Percentiles rank a stretch among this genome's conserved stretches.
Evolutionary conservation across 805 yeast genomes (phyloP).

Genomic region (Yarrowia alimentaria): DNA sequence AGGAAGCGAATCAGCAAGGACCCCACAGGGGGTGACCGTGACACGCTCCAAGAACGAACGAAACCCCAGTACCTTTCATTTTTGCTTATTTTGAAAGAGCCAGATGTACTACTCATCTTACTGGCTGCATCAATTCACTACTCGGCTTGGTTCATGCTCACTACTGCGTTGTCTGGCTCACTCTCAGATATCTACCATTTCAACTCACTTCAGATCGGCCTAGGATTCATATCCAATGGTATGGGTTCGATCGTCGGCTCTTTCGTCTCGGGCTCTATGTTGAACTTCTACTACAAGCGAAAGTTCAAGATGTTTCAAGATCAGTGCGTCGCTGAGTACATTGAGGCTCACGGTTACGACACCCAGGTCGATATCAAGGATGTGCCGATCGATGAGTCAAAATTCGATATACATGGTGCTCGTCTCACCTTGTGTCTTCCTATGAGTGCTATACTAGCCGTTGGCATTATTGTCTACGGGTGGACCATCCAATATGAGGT

Average conservation of each 20-base stretch:
- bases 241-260: conserved; percentile 62
- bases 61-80: conserved; percentile 2
- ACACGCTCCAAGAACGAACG: not conserved
- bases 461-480: conserved; percentile 56
- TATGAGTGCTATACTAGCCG: conserved; percentile 45
- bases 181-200: conserved; percentile 52
- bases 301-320: conserved; percentile 31
- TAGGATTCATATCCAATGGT: conserved; percentile 74
- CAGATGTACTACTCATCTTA: conserved; percentile 49
- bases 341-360: too few species aligned
- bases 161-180: conserved; percentile 61
- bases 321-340: conserved; percentile 27
- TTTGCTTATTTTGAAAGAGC: conserved; percentile 1
- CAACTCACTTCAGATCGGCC: conserved; percentile 58
- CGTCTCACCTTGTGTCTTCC: conserved; percentile 49
- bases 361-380: too few species aligned
- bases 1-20: not conserved
- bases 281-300: conserved; percentile 51
- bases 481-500: conserved; percentile 62
- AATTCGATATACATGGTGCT: conserved; percentile 54
- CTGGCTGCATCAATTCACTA: conserved; percentile 61
- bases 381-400: conserved; percentile 41
- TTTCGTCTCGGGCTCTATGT: conserved; percentile 52
- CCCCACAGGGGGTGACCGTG: conserved; percentile 6
- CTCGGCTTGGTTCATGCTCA: conserved; percentile 65